phyloP scores from a whole-genome alignment of 139 green algal genomes.

The Klebsormidium nitens region DNA sequence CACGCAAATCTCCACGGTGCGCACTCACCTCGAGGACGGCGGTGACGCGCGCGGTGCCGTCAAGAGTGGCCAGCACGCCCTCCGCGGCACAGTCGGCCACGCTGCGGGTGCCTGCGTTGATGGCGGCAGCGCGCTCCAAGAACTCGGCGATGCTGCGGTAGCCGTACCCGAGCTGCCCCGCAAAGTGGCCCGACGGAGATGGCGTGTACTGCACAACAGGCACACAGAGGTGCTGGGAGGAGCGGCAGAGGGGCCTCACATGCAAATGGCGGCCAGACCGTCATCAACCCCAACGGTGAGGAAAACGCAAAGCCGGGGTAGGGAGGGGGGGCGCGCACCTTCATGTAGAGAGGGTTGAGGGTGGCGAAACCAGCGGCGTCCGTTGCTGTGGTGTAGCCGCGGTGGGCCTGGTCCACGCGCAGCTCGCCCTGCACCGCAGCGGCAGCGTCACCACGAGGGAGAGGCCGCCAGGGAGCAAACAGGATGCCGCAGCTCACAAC shows the following conservation, averaged over 20 bases:
- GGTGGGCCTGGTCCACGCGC: constrained; percentile 53
- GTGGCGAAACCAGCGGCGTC: constrained; percentile 46
- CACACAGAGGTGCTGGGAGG: too few relatives aligned
- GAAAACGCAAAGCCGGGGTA: too few relatives aligned
- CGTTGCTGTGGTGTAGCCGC: constrained; percentile 49
- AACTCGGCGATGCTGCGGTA: constrained; percentile 49
- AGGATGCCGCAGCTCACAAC: too few relatives aligned
- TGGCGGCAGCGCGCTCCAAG: constrained; percentile 14
- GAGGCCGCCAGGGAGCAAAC: too few relatives aligned
- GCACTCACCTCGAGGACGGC: constrained; percentile 31
- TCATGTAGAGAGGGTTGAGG: constrained; percentile 63
- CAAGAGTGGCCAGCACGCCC: constrained; percentile 9
- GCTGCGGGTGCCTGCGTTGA: constrained; percentile 4
- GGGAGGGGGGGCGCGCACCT: too few relatives aligned
- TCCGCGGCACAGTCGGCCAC: constrained; percentile 1
- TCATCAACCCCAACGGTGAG: too few relatives aligned
- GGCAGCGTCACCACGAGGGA: too few relatives aligned
- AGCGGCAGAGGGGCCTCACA: too few relatives aligned
- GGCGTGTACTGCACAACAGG: constrained; percentile 24
- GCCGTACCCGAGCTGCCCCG: constrained; percentile 61
- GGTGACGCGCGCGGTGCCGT: constrained; percentile 15
- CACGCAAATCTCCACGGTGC: too few relatives aligned
- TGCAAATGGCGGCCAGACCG: too few relatives aligned
- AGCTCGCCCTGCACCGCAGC: constrained; percentile 51
- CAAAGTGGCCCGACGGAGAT: constrained; percentile 44